phyloP scores from a whole-genome alignment of 108 stramenopile genomes.

The Thalassiosira profunda region DNA sequence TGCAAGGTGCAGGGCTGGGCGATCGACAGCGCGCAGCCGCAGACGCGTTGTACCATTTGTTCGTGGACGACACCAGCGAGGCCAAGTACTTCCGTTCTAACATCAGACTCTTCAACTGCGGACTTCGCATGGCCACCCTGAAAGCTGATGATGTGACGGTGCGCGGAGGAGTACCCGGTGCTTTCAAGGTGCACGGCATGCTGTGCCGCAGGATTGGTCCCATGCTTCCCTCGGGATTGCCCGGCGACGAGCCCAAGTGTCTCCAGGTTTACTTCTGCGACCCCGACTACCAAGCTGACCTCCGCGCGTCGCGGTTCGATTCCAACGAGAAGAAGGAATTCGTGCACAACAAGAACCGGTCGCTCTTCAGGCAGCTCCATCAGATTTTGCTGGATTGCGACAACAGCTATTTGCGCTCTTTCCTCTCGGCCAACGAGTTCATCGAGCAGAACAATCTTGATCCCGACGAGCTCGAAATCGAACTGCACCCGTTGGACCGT shows the following conservation, averaged over 20 bases:
- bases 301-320: neutral
- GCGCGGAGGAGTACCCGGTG: no score
- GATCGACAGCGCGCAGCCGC: no score
- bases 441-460: neutral
- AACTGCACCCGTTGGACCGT: no score
- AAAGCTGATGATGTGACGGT: no score
- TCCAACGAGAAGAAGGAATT: neutral
- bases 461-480: neutral
- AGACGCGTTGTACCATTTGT: no score
- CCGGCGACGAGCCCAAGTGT: neutral
- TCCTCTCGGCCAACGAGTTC: neutral
- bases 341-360: neutral
- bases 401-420: neutral
- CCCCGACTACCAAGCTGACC: neutral
- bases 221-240: neutral
- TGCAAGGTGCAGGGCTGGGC: no score
- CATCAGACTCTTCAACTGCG: no score
- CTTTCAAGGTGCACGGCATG: neutral
- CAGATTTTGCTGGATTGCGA: neutral
- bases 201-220: constrained; percentile 10
- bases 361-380: neutral
- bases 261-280: constrained; percentile 8
- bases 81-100: no score
- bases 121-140: no score
- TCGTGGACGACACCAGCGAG: no score